Conservation (phyloP, 306 rosid species). For the Rosa lucieae region DNA sequence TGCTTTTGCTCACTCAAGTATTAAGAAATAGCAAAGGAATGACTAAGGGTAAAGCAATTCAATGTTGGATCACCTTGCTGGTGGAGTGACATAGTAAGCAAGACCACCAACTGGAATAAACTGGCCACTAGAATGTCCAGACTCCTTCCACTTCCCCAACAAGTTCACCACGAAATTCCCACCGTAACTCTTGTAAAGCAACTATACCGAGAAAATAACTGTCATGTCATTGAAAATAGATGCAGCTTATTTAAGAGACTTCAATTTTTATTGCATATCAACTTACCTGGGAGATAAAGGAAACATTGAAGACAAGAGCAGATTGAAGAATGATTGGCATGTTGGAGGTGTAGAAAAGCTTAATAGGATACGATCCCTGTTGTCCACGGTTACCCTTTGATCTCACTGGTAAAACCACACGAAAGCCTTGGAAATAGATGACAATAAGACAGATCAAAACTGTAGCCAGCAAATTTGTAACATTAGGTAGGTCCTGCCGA, state of each 20-base stretch:
- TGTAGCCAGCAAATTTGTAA: conserved; percentile 82
- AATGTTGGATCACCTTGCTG: conserved; percentile 36
- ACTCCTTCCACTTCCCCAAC: conserved; percentile 91
- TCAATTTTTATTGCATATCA: background rate
- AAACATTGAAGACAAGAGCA: conserved; percentile 87
- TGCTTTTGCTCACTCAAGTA: background rate
- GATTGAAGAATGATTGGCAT: conserved; percentile 98
- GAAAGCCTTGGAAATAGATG: conserved; percentile 95
- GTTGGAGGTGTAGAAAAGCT: conserved; percentile 89
- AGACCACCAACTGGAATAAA: conserved; percentile 85
- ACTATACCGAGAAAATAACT: conserved; percentile 34
- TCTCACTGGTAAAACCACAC: conserved; percentile 86
- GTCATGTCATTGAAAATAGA: background rate
- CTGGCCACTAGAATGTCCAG: conserved; percentile 86
- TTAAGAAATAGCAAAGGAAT: background rate
- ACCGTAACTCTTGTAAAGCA: conserved; percentile 72
- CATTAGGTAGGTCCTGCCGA: conserved; percentile 88
- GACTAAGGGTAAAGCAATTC: background rate
- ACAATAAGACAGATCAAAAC: conserved; percentile 78
- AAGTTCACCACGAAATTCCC: conserved; percentile 83
- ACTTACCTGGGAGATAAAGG: conserved; percentile 85
- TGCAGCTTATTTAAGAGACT: conserved; percentile 8
- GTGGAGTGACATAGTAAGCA: conserved; percentile 86
- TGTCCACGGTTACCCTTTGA: conserved; percentile 96
- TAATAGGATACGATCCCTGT: conserved; percentile 90